These are phyloP conservation scores for Oryza coarctata DNA, from an alignment of 176 grass and related monocot genomes.

Conservation along the genomic window DNA sequence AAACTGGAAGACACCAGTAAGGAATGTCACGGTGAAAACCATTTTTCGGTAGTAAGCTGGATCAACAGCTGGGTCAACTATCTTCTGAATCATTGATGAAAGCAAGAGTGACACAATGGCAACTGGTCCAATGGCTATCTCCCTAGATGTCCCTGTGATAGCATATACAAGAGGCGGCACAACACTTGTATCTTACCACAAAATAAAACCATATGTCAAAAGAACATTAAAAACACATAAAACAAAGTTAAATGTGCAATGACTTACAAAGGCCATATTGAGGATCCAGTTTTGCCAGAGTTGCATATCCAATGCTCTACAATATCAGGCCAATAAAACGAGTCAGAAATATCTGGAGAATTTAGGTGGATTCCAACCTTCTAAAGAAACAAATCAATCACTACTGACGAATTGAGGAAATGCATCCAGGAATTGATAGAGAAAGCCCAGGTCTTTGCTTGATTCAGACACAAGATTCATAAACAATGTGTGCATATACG, in stretches of 20 bases:
- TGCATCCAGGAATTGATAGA: background rate
- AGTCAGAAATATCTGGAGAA: background rate
- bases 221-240: background rate
- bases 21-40: constrained; percentile 63
- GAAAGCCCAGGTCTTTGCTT: background rate
- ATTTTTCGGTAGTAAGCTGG: constrained; percentile 48
- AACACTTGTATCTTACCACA: constrained; percentile 56
- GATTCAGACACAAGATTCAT: background rate
- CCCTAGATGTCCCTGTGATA: constrained; percentile 58
- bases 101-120: constrained; percentile 70
- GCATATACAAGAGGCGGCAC: constrained; percentile 71
- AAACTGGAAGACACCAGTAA: constrained; percentile 60
- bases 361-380: background rate
- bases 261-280: constrained; percentile 96
- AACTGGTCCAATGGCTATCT: constrained; percentile 64
- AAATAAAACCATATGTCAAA: background rate
- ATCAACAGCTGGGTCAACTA: constrained; percentile 60
- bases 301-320: constrained; percentile 98
- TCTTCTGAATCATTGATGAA: constrained; percentile 68
- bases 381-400: background rate
- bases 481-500: background rate
- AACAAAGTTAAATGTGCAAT: background rate
- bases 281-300: constrained; percentile 77
- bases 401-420: background rate
- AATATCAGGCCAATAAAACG: background rate